Evolutionary conservation across 2,329 filamentous ascomycete genomes (phyloP), one percentile per base, ranked within the genome.

Genomic region (Coleophoma cylindrospora): DNA sequence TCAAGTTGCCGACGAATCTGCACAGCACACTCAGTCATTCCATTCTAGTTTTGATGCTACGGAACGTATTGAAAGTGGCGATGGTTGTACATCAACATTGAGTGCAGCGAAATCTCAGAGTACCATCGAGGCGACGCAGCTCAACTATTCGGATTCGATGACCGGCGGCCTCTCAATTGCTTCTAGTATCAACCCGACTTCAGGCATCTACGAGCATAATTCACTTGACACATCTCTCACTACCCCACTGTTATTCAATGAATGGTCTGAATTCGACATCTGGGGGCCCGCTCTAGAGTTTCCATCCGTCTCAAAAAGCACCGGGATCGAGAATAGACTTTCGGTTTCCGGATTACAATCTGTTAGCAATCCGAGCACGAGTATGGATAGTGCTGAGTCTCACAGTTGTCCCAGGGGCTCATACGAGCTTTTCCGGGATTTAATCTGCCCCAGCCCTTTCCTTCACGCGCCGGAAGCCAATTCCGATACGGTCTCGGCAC

Each of bases 381-480:
- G 21, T 34, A 37, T 46, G 15, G 17, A 47, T 32, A 51, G 12
- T 27, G 7, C 38, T 10, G 52, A 52, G 3, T 41, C 54, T 5
- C 59, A 60, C 40, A 57, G 53, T 49, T 61, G 57, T 38, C 50
- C 57, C 17, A 52, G 56, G 14, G 56, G 53, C 10, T 57, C 57
- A 33, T 61, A 60, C 43, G 59, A 60, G 43, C 54, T 60, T 15
- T 56, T 60, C 32, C 51, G 55, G 19, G 56, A 61, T 37, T 44
- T 57, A 45, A 61, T 58, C 33, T 58, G 54, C 48, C 59, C 57
- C n/a, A 51, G 27, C 14, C 48, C 48, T 36, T 53, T 43, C 34
- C 54, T 60, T n/a, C 57, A 61, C 40, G 56, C 56, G 9, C 57
- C 59, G 2, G 54, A 59, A n/a, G 50, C 56, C 38, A 60, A 57